Evolutionary conservation across 257 asterid species (phyloP).

Genomic region (Jaltomata sinuosa): DNA sequence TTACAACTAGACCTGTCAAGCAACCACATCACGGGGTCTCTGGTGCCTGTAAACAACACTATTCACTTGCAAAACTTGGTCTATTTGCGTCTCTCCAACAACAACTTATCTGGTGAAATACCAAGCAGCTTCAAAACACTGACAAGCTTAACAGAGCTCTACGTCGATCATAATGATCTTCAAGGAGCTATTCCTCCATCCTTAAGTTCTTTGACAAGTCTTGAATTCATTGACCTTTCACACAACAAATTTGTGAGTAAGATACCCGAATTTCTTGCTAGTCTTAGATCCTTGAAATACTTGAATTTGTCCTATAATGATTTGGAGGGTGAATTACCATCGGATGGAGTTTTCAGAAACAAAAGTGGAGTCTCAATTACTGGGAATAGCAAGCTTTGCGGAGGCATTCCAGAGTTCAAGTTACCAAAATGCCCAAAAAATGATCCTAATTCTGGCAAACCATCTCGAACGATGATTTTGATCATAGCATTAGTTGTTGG

Average conservation of each 20-base stretch:
- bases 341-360: not conserved
- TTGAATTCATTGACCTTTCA: not conserved
- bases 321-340: not conserved
- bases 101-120: not conserved
- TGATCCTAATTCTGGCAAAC: not conserved
- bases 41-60: too few species aligned
- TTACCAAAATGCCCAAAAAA: not conserved
- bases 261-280: not conserved
- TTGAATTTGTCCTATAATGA: not conserved
- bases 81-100: not conserved
- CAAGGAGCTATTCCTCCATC: not conserved
- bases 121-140: not conserved
- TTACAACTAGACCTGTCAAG: not conserved
- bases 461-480: not conserved
- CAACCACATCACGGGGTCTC: not conserved
- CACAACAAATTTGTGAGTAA: not conserved
- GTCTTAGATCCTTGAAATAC: not conserved
- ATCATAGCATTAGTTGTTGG: not conserved
- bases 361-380: not conserved
- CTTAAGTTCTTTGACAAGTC: not conserved
- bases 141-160: not conserved
- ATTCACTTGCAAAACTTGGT: not conserved
- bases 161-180: not conserved
- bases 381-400: not conserved
- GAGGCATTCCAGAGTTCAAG: not conserved